phyloP scores from a whole-genome alignment of 2,329 filamentous ascomycete genomes.

The Hypoxylon sp. region DNA sequence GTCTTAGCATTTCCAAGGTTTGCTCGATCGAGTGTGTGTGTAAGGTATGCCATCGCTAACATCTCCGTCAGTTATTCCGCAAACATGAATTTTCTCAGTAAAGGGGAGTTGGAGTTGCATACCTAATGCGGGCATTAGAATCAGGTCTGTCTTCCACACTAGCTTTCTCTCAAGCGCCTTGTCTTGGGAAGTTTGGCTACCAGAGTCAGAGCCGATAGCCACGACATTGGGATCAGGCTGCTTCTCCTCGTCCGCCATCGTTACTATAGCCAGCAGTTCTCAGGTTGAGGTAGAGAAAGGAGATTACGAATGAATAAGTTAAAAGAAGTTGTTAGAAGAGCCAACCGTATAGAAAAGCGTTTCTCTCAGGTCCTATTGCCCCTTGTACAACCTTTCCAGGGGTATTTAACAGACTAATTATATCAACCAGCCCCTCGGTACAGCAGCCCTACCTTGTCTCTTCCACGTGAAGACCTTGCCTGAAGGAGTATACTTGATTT shows the following conservation, averaged over 20 bases:
- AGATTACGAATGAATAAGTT: not conserved
- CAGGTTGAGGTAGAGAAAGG: not conserved
- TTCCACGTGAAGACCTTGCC: slow-evolving; percentile 3
- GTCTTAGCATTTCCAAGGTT: slow-evolving; percentile 55
- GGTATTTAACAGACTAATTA: not conserved
- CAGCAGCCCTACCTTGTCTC: not conserved
- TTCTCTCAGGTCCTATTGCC: not conserved
- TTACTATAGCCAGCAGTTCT: not conserved
- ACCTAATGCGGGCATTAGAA: slow-evolving; percentile 42
- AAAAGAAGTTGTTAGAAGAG: not conserved
- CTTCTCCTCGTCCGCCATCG: slow-evolving; percentile 24
- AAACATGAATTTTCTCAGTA: not conserved
- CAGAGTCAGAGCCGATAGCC: slow-evolving; percentile 25
- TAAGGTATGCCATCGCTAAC: slow-evolving; percentile 45
- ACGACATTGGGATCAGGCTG: slow-evolving; percentile 15
- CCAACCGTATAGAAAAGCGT: not conserved
- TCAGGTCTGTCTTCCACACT: slow-evolving; percentile 41
- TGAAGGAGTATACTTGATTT: slow-evolving; percentile 12
- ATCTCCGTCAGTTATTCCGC: not conserved
- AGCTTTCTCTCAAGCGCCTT: slow-evolving; percentile 28
- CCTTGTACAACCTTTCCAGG: not conserved
- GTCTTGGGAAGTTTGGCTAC: slow-evolving; percentile 7
- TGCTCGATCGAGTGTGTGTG: slow-evolving; percentile 50
- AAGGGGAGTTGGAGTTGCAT: slow-evolving; percentile 5
- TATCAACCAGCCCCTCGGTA: not conserved